A percentile compares a stretch with the other conserved stretches of the same genome.
phyloP scores from a whole-genome alignment of 106 monocot species.

The Acorus calamus region DNA sequence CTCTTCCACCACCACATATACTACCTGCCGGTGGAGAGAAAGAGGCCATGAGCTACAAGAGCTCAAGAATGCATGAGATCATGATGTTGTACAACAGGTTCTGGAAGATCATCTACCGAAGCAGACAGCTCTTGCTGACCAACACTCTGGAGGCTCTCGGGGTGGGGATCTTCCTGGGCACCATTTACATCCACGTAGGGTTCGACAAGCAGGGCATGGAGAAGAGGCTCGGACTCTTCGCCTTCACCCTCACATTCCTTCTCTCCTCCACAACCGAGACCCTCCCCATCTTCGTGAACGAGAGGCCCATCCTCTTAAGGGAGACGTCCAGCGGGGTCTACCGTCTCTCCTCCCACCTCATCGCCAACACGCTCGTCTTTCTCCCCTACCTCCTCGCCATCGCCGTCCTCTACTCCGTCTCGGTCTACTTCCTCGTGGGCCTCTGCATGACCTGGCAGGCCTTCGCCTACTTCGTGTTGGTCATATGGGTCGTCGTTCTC shows the following conservation, averaged over 20 bases:
- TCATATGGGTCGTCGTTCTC: conserved; percentile 76
- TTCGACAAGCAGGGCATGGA: conserved; percentile 55
- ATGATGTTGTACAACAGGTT: conserved; percentile 42
- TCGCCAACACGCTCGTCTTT: conserved; percentile 78
- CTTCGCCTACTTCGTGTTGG: conserved; percentile 52
- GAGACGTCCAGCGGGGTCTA: conserved; percentile 79
- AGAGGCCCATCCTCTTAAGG: conserved; percentile 68
- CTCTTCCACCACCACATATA: not conserved
- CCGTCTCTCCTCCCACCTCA: conserved; percentile 78
- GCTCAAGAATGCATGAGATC: conserved; percentile 54
- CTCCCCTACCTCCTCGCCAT: conserved; percentile 77
- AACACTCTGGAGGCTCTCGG: conserved; percentile 67
- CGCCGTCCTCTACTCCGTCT: conserved; percentile 50
- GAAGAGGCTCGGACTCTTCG: conserved; percentile 86
- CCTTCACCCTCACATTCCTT: conserved; percentile 94
- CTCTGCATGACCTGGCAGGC: conserved; percentile 60
- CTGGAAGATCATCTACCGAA: conserved; percentile 63
- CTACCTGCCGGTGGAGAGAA: not conserved
- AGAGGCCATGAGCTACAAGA: conserved; percentile 24
- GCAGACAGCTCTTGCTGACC: conserved; percentile 70
- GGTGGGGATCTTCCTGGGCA: conserved; percentile 74
- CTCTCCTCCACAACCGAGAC: conserved; percentile 91
- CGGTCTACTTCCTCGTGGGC: conserved; percentile 89
- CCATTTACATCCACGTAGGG: conserved; percentile 58
- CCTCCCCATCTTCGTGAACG: conserved; percentile 78